Evolutionary conservation across 2,329 filamentous ascomycete species (phyloP).

Genomic region (Cladosporium sp.): DNA sequence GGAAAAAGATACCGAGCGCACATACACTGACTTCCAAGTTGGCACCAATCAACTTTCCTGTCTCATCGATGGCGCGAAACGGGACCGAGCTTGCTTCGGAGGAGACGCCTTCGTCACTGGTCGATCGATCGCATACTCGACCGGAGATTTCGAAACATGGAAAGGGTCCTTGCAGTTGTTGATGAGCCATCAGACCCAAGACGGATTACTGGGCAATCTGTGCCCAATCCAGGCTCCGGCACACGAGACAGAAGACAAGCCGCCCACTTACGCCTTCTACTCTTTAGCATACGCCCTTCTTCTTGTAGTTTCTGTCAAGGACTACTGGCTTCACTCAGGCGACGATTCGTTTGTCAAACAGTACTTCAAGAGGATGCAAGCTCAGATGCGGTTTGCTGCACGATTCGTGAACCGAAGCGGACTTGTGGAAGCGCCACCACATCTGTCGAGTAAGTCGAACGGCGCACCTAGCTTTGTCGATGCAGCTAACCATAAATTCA

Average conservation of each 20-base stretch:
- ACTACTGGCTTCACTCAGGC: slow-evolving; percentile 22
- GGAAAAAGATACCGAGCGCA: slow-evolving; percentile 11
- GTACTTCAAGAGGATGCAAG: not conserved
- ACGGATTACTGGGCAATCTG: slow-evolving; percentile 25
- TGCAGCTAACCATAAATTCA: not conserved
- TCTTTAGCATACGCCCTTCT: slow-evolving; percentile 25
- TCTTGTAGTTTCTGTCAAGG: slow-evolving; percentile 23
- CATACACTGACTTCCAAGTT: slow-evolving; percentile 22
- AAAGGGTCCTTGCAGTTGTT: slow-evolving; percentile 18
- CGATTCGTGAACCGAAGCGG: not conserved
- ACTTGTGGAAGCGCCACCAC: not conserved
- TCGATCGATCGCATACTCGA: not conserved
- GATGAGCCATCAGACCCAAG: slow-evolving; percentile 23
- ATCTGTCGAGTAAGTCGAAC: not conserved
- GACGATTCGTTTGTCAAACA: slow-evolving; percentile 3
- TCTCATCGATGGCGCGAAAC: slow-evolving; percentile 26
- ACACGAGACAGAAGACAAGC: slow-evolving; percentile 21
- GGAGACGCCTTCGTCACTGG: slow-evolving; percentile 24
- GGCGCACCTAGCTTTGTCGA: not conserved
- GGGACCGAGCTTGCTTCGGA: slow-evolving; percentile 25
- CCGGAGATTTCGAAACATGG: slow-evolving; percentile 2
- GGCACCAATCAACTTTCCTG: slow-evolving; percentile 23
- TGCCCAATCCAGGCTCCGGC: slow-evolving; percentile 25
- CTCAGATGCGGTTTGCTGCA: not conserved
- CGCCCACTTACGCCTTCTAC: slow-evolving; percentile 27